These are phyloP conservation scores for Pelargonium nanum DNA, from an alignment of 345 rosid genomes.

Conservation along the genomic window DNA sequence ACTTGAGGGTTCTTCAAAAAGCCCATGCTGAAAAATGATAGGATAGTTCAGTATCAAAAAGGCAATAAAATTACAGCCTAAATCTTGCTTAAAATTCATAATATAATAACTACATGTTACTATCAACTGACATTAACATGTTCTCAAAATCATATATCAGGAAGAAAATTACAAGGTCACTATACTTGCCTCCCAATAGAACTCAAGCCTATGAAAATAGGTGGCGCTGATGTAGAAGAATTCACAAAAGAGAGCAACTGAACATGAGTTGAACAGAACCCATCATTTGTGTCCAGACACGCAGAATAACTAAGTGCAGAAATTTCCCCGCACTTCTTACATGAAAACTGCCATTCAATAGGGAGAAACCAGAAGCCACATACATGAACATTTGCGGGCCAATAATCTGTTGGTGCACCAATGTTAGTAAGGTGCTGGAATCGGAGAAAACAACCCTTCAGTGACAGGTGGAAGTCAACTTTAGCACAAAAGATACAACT, in stretches of 20 bases:
- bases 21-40: conserved; percentile 44
- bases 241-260: conserved; percentile 43
- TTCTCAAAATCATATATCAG: background rate
- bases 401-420: conserved; percentile 48
- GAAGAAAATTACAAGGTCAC: conserved; percentile 5
- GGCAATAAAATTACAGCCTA: background rate
- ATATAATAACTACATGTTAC: background rate
- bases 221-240: conserved; percentile 27
- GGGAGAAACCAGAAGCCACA: conserved; percentile 95
- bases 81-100: background rate
- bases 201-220: conserved; percentile 65
- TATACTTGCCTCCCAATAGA: conserved; percentile 66
- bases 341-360: conserved; percentile 72
- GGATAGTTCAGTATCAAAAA: background rate
- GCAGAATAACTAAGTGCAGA: conserved; percentile 18
- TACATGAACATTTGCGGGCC: conserved; percentile 59
- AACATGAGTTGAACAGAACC: conserved; percentile 49
- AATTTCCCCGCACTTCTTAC: conserved; percentile 48
- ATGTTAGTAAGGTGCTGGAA: conserved; percentile 13
- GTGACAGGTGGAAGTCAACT: background rate
- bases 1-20: conserved; percentile 39
- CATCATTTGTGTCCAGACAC: conserved; percentile 16
- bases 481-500: background rate
- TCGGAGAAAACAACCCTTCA: background rate
- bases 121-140: conserved; percentile 1